Conservation (phyloP, 1,284 basidiomycete genomes). For the Trametes hirsuta region DNA sequence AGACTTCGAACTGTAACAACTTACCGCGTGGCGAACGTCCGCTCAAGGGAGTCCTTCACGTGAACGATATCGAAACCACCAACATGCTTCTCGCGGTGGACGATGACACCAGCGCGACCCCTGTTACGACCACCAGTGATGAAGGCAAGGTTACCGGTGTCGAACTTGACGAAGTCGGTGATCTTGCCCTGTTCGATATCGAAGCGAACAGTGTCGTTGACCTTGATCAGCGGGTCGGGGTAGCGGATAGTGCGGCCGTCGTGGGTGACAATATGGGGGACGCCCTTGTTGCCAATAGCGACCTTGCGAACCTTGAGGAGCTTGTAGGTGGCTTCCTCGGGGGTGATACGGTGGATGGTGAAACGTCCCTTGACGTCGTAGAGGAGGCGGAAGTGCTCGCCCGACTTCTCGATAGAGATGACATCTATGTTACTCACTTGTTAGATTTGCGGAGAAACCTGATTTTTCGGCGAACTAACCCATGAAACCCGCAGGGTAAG, state of each 20-base stretch:
- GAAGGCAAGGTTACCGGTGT: conserved; percentile 97
- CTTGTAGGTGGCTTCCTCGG: conserved; percentile 98
- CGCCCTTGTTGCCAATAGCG: conserved; percentile 91
- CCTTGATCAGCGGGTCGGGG: conserved; percentile 94
- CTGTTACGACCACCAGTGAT: conserved; percentile 99
- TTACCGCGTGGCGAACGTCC: conserved; percentile 94
- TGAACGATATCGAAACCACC: conserved; percentile 99
- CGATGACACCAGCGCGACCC: conserved; percentile 96
- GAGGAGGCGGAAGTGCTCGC: conserved; percentile 99
- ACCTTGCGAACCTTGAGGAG: conserved; percentile 96
- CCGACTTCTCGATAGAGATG: conserved; percentile 96
- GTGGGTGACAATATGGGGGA: conserved; percentile 98
- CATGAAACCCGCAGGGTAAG: conserved; percentile 97
- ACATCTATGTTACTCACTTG: conserved; percentile 66
- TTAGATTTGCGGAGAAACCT: neutral
- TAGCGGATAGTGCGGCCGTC: conserved; percentile 99
- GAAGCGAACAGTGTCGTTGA: conserved; percentile 98
- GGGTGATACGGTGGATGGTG: conserved; percentile 99
- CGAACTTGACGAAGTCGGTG: conserved; percentile 93
- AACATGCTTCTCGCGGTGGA: conserved; percentile 95
- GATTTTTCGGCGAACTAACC: conserved; percentile 49
- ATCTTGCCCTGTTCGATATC: conserved; percentile 97
- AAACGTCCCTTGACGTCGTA: conserved; percentile 99
- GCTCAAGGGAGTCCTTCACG: conserved; percentile 94
- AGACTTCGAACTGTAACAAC: conserved; percentile 32